A percentile compares a stretch with the other conserved stretches of the same genome.
phyloP scores from a whole-genome alignment of 2,329 filamentous ascomycete genomes.

The Furcasterigmium sp. region DNA sequence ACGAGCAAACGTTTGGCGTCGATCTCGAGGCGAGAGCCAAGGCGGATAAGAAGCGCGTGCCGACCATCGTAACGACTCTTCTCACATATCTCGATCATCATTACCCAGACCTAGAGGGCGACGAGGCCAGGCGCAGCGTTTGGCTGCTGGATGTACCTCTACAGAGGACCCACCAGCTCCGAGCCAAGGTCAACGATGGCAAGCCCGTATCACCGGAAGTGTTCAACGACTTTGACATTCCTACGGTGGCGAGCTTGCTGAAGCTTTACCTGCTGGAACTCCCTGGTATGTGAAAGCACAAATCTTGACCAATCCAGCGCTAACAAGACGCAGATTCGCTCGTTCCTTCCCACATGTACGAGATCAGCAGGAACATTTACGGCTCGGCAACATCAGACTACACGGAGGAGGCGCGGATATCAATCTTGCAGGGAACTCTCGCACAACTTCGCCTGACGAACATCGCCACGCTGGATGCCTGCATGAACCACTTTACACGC shows the following conservation, averaged over 20 bases:
- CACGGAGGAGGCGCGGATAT: constrained; percentile 73
- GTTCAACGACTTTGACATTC: constrained; percentile 85
- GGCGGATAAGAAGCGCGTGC: constrained; percentile 92
- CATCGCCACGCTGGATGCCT: constrained; percentile 96
- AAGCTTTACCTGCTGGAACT: constrained; percentile 95
- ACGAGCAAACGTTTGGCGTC: constrained; percentile 96
- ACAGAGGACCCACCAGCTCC: constrained; percentile 76
- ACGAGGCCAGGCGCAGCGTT: constrained; percentile 84
- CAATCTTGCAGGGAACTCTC: constrained; percentile 91
- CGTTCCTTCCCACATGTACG: constrained; percentile 96
- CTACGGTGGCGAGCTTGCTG: constrained; percentile 85
- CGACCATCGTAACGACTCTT: constrained; percentile 84
- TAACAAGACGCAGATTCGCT: constrained; percentile 68
- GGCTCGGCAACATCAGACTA: constrained; percentile 72
- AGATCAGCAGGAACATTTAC: constrained; percentile 98
- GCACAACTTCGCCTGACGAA: constrained; percentile 93
- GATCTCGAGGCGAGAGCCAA: constrained; percentile 93
- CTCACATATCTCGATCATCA: constrained; percentile 94
- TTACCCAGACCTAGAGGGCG: constrained; percentile 95
- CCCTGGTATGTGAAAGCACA: constrained; percentile 61
- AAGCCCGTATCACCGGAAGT: constrained; percentile 71
- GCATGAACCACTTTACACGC: constrained; percentile 96
- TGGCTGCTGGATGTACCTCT: constrained; percentile 94
- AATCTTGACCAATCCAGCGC: constrained; percentile 1
- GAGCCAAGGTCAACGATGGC: constrained; percentile 79